Evolutionary conservation across 306 rosid species (phyloP), one percentile per base, ranked within the genome.

Genomic region (Sesbania bispinosa): DNA sequence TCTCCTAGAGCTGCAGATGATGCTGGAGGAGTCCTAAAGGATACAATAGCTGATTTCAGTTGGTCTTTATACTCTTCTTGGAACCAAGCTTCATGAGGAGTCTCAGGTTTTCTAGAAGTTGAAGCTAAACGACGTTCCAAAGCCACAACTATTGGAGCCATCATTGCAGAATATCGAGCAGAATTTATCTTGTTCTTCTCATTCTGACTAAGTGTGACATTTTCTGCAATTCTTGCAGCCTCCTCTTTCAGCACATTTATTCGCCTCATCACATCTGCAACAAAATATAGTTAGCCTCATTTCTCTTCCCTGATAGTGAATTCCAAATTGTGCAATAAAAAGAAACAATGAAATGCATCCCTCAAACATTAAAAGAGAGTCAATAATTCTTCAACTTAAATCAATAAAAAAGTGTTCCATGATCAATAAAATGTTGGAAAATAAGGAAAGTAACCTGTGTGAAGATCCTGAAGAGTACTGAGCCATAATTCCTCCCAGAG

Each of bases 401-500:
- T 72, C 69, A 33, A 77, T 32, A 36, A 53, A 50, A 69, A 64
- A 16, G 61, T 62, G 59, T 79, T 69, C 58, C 62, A 29, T 53
- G 18, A 53, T 52, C 54, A 74, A 73, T 50, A 65, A 77, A 64
- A 5, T 66, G 20, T 65, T 24, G 24, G 65, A 30, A 55, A 67
- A 10, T 29, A 33, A 46, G 54, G 50, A 67, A 77, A 23, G 43
- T 46, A 77, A 93, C 98, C 98, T 73, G 93, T 85, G 64, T 93
- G 98, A 76, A 93, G 90, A 88, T 93, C 98, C 87, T 93, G 98
- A 80, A 93, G 98, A 59, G 98, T 93, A 78, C 97, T 81, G 66
- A 93, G 97, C 98, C 98, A 93, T 81, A 93, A 80, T 80, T 93
- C 98, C 88, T 93, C 98, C 98, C 98, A 93, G 39, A 93, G 98